A percentile compares a stretch with the other conserved stretches of the same genome.
Evolutionary conservation across 345 rosid genomes (phyloP).

Genomic region (Erodium maritimum): DNA sequence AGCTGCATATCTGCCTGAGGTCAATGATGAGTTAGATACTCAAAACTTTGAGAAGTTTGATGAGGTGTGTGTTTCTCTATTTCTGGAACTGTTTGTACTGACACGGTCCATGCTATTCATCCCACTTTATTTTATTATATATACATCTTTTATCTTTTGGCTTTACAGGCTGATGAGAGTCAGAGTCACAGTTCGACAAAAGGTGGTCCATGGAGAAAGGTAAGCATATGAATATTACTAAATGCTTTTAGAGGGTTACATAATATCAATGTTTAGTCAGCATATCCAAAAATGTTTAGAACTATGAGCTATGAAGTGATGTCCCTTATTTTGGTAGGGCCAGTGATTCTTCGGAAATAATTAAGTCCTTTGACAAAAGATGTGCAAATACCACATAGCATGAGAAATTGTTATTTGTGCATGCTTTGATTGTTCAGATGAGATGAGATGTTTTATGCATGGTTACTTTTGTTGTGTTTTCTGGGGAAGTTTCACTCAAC

Average conservation of each 20-base stretch:
- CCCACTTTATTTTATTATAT: conserved; percentile 3
- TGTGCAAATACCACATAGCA: neutral
- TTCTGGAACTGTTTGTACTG: conserved; percentile 2
- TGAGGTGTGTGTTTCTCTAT: conserved; percentile 37
- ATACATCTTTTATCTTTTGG: conserved; percentile 9
- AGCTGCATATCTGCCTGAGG: conserved; percentile 86
- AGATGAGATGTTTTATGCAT: no score
- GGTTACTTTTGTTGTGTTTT: no score
- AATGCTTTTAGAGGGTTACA: no score
- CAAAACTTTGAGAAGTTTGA: conserved; percentile 94
- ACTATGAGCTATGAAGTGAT: no score
- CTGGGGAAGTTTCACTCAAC: neutral
- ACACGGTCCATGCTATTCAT: neutral
- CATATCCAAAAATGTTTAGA: no score
- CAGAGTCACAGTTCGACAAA: conserved; percentile 28
- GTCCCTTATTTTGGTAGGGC: no score
- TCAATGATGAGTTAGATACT: conserved; percentile 83
- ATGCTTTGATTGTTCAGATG: no score
- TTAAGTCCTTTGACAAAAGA: neutral
- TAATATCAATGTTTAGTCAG: no score
- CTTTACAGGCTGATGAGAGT: conserved; percentile 30
- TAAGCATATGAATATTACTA: conserved; percentile 13
- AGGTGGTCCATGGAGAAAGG: conserved; percentile 85
- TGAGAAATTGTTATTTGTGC: neutral
- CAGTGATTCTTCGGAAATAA: no score